Conservation (phyloP, 306 rosid genomes). For the Herpetospermum pedunculosum region DNA sequence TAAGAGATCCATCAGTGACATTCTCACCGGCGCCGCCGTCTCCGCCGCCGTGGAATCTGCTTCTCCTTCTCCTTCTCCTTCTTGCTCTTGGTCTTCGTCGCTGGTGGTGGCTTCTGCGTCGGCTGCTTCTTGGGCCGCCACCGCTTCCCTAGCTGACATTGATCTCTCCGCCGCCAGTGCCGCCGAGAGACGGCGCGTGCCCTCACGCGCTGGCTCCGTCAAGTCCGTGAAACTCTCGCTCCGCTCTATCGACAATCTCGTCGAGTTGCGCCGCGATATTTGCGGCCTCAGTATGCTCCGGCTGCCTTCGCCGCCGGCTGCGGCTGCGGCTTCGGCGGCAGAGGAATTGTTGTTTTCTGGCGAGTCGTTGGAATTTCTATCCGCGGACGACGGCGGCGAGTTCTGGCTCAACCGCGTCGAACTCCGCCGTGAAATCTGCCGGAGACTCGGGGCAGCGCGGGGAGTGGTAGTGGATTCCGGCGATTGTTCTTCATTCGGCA, state of each 20-base stretch:
- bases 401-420: constrained; percentile 3
- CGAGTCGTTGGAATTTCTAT: constrained; percentile 4
- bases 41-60: background rate
- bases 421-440: constrained; percentile 17
- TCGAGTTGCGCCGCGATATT: constrained; percentile 21
- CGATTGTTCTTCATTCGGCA: constrained; percentile 13
- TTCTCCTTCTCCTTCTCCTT: constrained; percentile 7
- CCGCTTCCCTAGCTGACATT: constrained; percentile 40
- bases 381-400: background rate
- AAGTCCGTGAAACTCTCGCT: constrained; percentile 14
- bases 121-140: constrained; percentile 37
- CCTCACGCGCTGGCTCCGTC: constrained; percentile 20
- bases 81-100: constrained; percentile 25
- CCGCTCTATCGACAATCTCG: constrained; percentile 1
- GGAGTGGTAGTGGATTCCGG: background rate
- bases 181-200: constrained; percentile 22
- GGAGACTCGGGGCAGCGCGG: background rate
- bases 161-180: constrained; percentile 34
- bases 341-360: background rate
- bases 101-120: constrained; percentile 16
- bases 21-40: constrained; percentile 25
- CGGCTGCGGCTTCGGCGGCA: background rate
- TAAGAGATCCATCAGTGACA: constrained; percentile 83
- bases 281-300: constrained; percentile 9
- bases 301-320: background rate